These are phyloP conservation scores for Wickerhamiella vanderwaltii DNA, from an alignment of 805 yeast genomes.

Conservation along the genomic window DNA sequence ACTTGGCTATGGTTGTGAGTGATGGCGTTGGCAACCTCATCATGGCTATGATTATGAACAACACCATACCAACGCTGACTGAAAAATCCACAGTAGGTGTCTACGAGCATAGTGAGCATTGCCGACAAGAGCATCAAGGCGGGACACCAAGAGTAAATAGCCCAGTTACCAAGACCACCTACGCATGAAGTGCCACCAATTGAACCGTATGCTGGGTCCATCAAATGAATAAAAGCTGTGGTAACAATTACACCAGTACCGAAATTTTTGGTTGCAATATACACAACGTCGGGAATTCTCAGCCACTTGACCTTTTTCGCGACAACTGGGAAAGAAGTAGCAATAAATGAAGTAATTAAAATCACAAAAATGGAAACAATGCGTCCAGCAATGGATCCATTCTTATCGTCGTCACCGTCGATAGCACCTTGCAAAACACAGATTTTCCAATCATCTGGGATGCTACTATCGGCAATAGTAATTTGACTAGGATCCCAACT, in stretches of 20 bases:
- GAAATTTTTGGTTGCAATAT: slow-evolving; percentile 34
- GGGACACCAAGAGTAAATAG: slow-evolving; percentile 44
- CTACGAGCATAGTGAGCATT: slow-evolving; percentile 37
- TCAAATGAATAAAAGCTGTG: slow-evolving; percentile 59
- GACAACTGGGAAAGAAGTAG: slow-evolving; percentile 36
- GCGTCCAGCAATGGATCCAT: slow-evolving; percentile 42
- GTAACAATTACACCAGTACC: slow-evolving; percentile 73
- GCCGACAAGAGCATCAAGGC: slow-evolving; percentile 41
- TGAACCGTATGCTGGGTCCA: slow-evolving; percentile 31
- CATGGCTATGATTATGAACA: slow-evolving; percentile 24
- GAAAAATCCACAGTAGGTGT: slow-evolving; percentile 35
- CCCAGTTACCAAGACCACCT: slow-evolving; percentile 36
- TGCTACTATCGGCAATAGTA: slow-evolving; percentile 23
- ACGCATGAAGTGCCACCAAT: slow-evolving; percentile 31
- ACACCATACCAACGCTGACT: slow-evolving; percentile 24
- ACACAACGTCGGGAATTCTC: slow-evolving; percentile 26
- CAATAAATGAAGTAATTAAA: slow-evolving; percentile 35
- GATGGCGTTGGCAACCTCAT: slow-evolving; percentile 15
- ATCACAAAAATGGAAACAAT: slow-evolving; percentile 44
- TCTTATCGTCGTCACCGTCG: slow-evolving; percentile 32
- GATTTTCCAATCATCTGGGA: slow-evolving; percentile 31
- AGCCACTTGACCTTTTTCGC: slow-evolving; percentile 21
- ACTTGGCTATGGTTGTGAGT: no score
- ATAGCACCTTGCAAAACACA: slow-evolving; percentile 35
- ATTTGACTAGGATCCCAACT: slow-evolving; percentile 27